Evolutionary conservation across 306 rosid species (phyloP).

Genomic region (Casuarina cunninghamiana): DNA sequence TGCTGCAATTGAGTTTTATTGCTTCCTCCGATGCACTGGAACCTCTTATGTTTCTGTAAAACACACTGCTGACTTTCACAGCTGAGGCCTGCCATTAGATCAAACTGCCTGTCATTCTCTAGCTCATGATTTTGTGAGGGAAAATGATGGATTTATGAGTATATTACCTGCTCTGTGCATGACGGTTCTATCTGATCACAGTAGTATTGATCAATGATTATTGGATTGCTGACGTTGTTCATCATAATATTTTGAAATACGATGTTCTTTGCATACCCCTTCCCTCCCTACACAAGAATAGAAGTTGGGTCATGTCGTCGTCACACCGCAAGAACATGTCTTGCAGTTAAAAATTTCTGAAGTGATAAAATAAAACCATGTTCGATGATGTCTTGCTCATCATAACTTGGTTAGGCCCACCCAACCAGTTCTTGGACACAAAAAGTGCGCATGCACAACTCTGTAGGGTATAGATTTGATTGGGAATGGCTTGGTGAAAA

Average conservation of each 20-base stretch:
- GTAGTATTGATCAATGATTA: constrained; percentile 81
- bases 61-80: constrained; percentile 54
- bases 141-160: not conserved
- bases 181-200: constrained; percentile 51
- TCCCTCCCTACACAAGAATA: constrained; percentile 58
- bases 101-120: not conserved
- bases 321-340: not conserved
- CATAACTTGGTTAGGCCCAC: too few species aligned
- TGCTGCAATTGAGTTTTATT: constrained; percentile 61
- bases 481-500: too few species aligned
- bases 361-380: too few species aligned
- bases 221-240: constrained; percentile 75
- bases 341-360: too few species aligned
- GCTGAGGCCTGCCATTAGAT: constrained; percentile 48
- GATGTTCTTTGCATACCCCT: constrained; percentile 68
- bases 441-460: too few species aligned
- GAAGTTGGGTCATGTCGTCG: too few species aligned
- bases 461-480: too few species aligned
- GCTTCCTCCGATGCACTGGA: constrained; percentile 79
- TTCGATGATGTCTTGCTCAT: too few species aligned
- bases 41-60: constrained; percentile 60
- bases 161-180: constrained; percentile 58
- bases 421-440: too few species aligned
- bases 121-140: not conserved
- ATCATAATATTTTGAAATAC: constrained; percentile 50